These are phyloP conservation scores for Microthyrium microscopicum DNA, from an alignment of 2,329 filamentous ascomycete species.

Conservation along the genomic window DNA sequence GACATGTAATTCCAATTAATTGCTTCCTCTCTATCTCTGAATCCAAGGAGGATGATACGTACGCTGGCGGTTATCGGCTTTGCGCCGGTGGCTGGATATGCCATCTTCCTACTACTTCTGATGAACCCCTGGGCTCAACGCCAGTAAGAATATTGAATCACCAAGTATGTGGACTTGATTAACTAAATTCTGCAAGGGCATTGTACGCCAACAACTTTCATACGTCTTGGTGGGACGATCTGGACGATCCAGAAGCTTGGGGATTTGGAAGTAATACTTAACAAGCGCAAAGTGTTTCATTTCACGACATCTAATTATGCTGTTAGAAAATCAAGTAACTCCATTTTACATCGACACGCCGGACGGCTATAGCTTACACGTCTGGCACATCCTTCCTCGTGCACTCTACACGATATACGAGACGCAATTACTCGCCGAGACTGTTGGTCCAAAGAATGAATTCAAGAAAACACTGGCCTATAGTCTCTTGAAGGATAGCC, in stretches of 20 bases:
- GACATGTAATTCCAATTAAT: too few relatives aligned
- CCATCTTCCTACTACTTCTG: slow-evolving; percentile 42
- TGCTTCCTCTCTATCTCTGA: too few relatives aligned
- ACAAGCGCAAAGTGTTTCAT: too few relatives aligned
- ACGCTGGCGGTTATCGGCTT: too few relatives aligned
- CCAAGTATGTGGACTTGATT: not conserved
- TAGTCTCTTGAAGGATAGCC: slow-evolving; percentile 32
- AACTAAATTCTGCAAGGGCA: slow-evolving; percentile 35
- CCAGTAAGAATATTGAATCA: slow-evolving; percentile 41
- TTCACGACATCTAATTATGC: slow-evolving; percentile 1
- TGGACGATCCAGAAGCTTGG: slow-evolving; percentile 63
- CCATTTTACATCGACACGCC: slow-evolving; percentile 62
- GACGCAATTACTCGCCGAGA: slow-evolving; percentile 34
- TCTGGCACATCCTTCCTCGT: slow-evolving; percentile 79
- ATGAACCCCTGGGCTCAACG: slow-evolving; percentile 59
- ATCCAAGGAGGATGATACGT: too few relatives aligned
- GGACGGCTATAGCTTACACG: slow-evolving; percentile 65
- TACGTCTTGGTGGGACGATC: slow-evolving; percentile 52
- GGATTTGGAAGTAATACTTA: slow-evolving; percentile 76
- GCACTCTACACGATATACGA: slow-evolving; percentile 61
- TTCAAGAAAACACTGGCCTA: slow-evolving; percentile 32
- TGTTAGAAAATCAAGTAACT: slow-evolving; percentile 72
- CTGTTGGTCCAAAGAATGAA: slow-evolving; percentile 26
- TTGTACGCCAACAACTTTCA: slow-evolving; percentile 74
- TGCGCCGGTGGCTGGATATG: slow-evolving; percentile 1